Conservation (phyloP, 2,329 filamentous ascomycete species). For the Camillea tinctor region DNA sequence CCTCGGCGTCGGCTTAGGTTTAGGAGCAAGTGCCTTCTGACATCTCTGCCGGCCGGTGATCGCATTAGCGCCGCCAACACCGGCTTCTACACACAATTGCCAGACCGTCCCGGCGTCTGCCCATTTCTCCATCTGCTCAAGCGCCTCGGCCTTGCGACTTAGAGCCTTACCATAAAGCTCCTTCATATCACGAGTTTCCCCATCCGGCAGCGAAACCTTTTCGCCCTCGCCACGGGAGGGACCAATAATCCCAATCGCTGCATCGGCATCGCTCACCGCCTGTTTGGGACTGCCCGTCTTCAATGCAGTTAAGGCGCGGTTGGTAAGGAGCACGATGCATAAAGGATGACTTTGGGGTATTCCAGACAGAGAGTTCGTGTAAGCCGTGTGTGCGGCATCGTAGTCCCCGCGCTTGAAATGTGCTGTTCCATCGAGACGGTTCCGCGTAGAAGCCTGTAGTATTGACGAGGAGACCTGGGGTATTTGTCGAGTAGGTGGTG, state of each 20-base stretch:
- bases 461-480: conserved; percentile 68
- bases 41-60: conserved; percentile 85
- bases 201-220: conserved; percentile 66
- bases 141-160: conserved; percentile 89
- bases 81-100: conserved; percentile 78
- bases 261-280: conserved; percentile 81
- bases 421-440: conserved; percentile 77
- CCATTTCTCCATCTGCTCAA: conserved; percentile 97
- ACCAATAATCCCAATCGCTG: conserved; percentile 77
- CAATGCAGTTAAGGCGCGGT: conserved; percentile 83
- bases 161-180: conserved; percentile 93
- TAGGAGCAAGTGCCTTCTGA: conserved; percentile 78
- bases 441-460: conserved; percentile 71
- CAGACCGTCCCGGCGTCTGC: conserved; percentile 76
- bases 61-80: conserved; percentile 80
- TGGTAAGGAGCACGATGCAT: conserved; percentile 84
- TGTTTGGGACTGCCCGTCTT: conserved; percentile 91
- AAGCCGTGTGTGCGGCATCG: conserved; percentile 78
- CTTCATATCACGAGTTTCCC: conserved; percentile 77
- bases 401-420: conserved; percentile 96
- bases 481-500: conserved; percentile 49
- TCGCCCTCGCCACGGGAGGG: conserved; percentile 76
- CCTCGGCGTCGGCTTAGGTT: conserved; percentile 49
- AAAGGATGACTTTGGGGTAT: conserved; percentile 80
- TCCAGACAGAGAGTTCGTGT: conserved; percentile 71